phyloP scores from a whole-genome alignment of 805 yeast genomes.

The Zygosaccharomyces rouxii region DNA sequence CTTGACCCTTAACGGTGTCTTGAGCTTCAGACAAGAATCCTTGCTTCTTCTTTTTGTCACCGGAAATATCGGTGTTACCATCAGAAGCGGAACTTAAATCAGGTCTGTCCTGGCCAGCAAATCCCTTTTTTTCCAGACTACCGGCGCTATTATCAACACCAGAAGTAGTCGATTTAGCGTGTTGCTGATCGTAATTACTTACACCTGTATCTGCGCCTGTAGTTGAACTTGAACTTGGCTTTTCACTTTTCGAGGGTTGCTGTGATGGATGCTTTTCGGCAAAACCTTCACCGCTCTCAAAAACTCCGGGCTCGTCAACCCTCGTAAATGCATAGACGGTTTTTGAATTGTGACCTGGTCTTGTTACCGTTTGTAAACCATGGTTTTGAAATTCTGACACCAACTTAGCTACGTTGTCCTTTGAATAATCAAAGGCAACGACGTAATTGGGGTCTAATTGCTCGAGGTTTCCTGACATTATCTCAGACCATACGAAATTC shows the following conservation, averaged over 20 bases:
- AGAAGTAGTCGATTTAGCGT: no score
- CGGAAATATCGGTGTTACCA: neutral
- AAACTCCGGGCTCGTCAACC: slow-evolving; percentile 13
- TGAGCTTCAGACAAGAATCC: neutral
- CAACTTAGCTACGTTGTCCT: slow-evolving; percentile 23
- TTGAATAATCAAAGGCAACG: slow-evolving; percentile 23
- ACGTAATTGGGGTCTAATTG: slow-evolving; percentile 31
- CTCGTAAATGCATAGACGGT: slow-evolving; percentile 25
- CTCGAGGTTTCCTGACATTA: slow-evolving; percentile 16
- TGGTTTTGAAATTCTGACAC: slow-evolving; percentile 26
- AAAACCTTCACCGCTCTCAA: slow-evolving; percentile 2
- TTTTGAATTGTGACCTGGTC: slow-evolving; percentile 24
- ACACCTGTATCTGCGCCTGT: no score
- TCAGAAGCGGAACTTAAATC: neutral
- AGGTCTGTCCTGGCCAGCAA: neutral
- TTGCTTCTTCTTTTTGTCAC: neutral
- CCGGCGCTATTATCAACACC: no score
- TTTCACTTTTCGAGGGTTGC: neutral
- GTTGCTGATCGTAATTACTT: no score
- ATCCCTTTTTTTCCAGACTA: neutral
- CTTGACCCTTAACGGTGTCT: neutral
- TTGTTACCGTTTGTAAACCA: slow-evolving; percentile 23
- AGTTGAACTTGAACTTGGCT: neutral
- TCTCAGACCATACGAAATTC: slow-evolving; percentile 1
- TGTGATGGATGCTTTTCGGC: neutral